Evolutionary conservation across 2,329 filamentous ascomycete genomes (phyloP).

Genomic region (Colletotrichum navitas): DNA sequence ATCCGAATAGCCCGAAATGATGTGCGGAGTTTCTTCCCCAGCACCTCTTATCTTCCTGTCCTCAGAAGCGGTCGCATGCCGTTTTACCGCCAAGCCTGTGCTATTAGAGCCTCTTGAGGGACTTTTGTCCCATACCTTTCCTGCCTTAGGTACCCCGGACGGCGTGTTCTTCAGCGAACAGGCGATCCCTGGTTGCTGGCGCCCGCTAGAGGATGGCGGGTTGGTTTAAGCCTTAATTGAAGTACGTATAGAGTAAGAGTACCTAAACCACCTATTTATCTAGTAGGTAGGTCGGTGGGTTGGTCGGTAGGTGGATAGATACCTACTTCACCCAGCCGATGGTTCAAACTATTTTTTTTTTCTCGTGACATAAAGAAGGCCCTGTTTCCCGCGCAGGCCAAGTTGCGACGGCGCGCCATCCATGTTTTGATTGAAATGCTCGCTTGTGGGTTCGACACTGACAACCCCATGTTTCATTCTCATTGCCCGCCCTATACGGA

Average conservation of each 20-base stretch:
- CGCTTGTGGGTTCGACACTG: not conserved
- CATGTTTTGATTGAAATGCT: not conserved
- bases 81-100: conserved; percentile 1
- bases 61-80: not conserved
- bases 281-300: not conserved
- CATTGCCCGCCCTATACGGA: not conserved
- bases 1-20: not conserved
- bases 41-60: not conserved
- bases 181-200: conserved; percentile 10
- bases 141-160: conserved; percentile 24
- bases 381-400: not conserved
- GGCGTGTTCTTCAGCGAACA: conserved; percentile 31
- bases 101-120: conserved; percentile 6
- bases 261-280: not conserved
- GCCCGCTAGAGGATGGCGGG: not conserved
- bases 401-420: not conserved
- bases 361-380: not conserved
- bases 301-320: too few relatives aligned
- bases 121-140: conserved; percentile 15
- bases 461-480: conserved; percentile 12
- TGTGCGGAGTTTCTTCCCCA: not conserved
- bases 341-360: not conserved
- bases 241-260: not conserved
- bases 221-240: not conserved
- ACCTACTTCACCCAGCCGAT: not conserved